Evolutionary conservation across 768 basidiomycete genomes (phyloP).

Genomic region (Cantharellus cinnabarinus): DNA sequence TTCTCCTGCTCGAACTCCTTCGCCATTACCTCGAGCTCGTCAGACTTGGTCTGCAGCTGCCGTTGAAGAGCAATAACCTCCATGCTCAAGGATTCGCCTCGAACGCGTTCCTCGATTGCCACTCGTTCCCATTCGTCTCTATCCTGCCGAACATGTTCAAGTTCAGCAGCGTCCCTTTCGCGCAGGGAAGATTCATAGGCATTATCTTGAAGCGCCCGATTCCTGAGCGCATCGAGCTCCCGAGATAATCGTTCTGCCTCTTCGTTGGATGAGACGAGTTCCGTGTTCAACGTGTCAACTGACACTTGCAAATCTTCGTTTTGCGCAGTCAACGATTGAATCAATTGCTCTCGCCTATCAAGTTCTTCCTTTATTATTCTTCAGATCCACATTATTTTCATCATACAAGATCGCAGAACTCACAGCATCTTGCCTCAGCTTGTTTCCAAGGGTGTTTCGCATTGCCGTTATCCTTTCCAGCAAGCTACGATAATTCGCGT

Average conservation of each 20-base stretch:
- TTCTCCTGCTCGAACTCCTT: slow-evolving; percentile 40
- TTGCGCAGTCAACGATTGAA: slow-evolving; percentile 58
- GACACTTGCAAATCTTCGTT: slow-evolving; percentile 54
- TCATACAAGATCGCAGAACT: slow-evolving; percentile 14
- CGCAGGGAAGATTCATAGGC: slow-evolving; percentile 47
- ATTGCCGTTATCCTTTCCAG: slow-evolving; percentile 80
- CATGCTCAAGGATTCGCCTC: slow-evolving; percentile 49
- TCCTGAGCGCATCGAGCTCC: slow-evolving; percentile 52
- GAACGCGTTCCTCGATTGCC: slow-evolving; percentile 42
- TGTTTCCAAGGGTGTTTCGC: slow-evolving; percentile 83
- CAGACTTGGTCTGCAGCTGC: slow-evolving; percentile 47
- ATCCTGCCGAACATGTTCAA: slow-evolving; percentile 72
- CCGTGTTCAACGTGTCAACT: slow-evolving; percentile 58
- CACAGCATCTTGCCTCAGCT: slow-evolving; percentile 92
- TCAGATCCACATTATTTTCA: not conserved
- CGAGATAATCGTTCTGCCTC: slow-evolving; percentile 50
- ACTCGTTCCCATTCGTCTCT: slow-evolving; percentile 50
- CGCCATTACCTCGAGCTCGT: slow-evolving; percentile 33
- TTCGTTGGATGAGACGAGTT: slow-evolving; percentile 53
- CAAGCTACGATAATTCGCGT: slow-evolving; percentile 66
- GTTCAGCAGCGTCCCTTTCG: slow-evolving; percentile 70
- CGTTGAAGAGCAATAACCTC: slow-evolving; percentile 33
- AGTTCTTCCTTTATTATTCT: slow-evolving; percentile 57
- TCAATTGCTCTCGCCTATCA: slow-evolving; percentile 70
- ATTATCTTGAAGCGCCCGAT: slow-evolving; percentile 40